Base-by-base conservation (phyloP, 345 rosid genomes). In the Toxicodendron radicans region DNA sequence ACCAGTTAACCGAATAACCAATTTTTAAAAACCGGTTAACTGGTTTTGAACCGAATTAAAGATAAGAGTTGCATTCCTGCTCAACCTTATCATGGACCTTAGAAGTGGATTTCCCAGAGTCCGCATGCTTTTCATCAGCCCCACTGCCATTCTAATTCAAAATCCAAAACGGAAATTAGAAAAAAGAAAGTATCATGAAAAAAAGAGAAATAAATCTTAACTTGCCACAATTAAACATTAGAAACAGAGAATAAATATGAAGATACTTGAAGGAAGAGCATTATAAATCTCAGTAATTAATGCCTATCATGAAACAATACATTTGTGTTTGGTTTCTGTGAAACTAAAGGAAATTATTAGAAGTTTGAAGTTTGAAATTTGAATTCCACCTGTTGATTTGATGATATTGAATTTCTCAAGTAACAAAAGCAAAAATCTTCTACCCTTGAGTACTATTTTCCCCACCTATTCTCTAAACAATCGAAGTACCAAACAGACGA, bases 81-180 rank as follows among this genome's bases (percentile, higher is more conserved):
- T 58, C 84, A 43, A 27, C 77, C 12, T 76, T 81, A 56, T 76
- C 76, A 32, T 70, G 64, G 30, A 77, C 70, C 64, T 79, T 81
- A 60, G 73, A 58, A 58, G 70, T 61, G 49, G 82, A 77, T 63
- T 77, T 75, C 70, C 54, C 79, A 9, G 80, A 76, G 61, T 61
- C 71, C 41, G 45, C 77, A 0, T 68, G 30, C 14, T 75, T 73
- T 45, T 59, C 78, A 21, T 64, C 54, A 41, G 35, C 68, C 4
- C 38, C 35, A 60, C 20, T 43, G 24, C 38, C 38, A 45, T 43
- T 58, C 77, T 75, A 54, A 58, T 23, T 70, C 43, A 58, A 70
- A 20, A 20, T 18, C 49, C 41, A 20, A 56, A 48, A 71, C 17
- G 5, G 24, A 4, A 65, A 20, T 2, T 12, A 16, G 5, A n/a